A percentile compares a stretch with the other conserved stretches of the same genome.
These are phyloP conservation scores for Phytophthora cryptogea DNA, from an alignment of 352 stramenopile genomes.

Conservation along the genomic window DNA sequence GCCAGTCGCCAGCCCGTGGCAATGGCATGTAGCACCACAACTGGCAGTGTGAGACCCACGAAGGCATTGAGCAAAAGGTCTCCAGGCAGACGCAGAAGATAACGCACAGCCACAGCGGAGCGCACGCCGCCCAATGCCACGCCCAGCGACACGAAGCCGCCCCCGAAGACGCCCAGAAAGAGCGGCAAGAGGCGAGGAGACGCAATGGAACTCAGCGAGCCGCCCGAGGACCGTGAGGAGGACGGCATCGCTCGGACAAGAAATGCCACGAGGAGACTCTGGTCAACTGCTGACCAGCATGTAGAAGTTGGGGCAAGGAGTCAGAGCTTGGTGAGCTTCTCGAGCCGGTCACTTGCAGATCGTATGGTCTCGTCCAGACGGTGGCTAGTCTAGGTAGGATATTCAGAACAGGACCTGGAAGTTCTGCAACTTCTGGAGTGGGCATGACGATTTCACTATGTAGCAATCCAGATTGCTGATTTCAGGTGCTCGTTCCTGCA, in stretches of 20 bases:
- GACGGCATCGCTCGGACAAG: slow-evolving; percentile 19
- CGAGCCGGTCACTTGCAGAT: not conserved
- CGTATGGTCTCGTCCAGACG: not conserved
- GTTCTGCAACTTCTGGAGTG: not conserved
- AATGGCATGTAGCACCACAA: slow-evolving; percentile 18
- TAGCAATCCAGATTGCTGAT: too few species aligned
- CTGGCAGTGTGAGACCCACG: slow-evolving; percentile 18
- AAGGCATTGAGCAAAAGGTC: slow-evolving; percentile 23
- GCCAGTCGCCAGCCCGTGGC: slow-evolving; percentile 11
- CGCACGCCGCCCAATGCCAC: slow-evolving; percentile 42
- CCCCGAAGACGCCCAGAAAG: slow-evolving; percentile 25
- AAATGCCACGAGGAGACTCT: slow-evolving; percentile 16
- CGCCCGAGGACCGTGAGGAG: slow-evolving; percentile 7
- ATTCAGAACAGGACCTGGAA: not conserved
- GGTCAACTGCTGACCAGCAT: slow-evolving; percentile 19
- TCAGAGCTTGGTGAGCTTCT: slow-evolving; percentile 10
- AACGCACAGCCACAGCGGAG: slow-evolving; percentile 34
- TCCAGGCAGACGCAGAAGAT: slow-evolving; percentile 36
- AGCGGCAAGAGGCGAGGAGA: slow-evolving; percentile 28
- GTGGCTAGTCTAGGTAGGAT: slow-evolving; percentile 3
- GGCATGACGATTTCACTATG: not conserved
- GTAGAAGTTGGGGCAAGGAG: slow-evolving; percentile 17
- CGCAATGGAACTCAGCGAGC: slow-evolving; percentile 12
- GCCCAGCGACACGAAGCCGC: slow-evolving; percentile 35
- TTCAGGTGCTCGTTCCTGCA: too few species aligned